Base-by-base conservation (phyloP, 2,329 filamentous ascomycete species). In the Alternaria alternata region DNA sequence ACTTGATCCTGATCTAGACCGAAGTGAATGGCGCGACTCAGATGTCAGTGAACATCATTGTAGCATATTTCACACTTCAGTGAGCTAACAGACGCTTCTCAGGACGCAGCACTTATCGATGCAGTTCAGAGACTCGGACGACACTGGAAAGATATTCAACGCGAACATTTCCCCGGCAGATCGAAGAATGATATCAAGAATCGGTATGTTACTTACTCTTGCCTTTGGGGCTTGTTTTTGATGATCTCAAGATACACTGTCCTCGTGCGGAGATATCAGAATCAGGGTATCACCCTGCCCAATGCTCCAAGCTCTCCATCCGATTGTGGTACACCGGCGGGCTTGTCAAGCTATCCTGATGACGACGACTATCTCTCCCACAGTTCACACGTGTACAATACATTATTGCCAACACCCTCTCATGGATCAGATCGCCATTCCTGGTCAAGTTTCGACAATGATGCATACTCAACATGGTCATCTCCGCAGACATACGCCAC, bases 1-100 rank as follows among this genome's bases (percentile, higher is more conserved):
- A 8, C 75, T 82, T 2, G 79, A 81, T 60, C 81, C 81, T 4
- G 72, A 75, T 20, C 67, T 83, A 51, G 73, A 80, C 57, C 77
- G 74, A 34, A 79, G 74, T 47, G 75, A 78, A 57, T 80, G 79
- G 78, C 70, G 67, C 9, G 72, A 75, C 8, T 54, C 66, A n/a
- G 78, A 81, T 57, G 78, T 75, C 57, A 65, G 68, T 59, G 12
- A 20, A 38, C 8, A 46, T 20, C 57, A 58, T 48, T 30, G 12
- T 49, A 32, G 11, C 20, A n/a, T 18, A 24, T 32, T 22, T 47
- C 6, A 6, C 42, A 16, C 16, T 16, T n/a, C 11, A 14, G 6
- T 9, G 28, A 18, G 12, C 24, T 49, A 30, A 30, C 28, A 55
- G 47, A 26, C 12, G 12, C 39, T 12, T 16, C 9, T 30, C 38